Evolutionary conservation across 371 early-diverging fungal genomes (phyloP).

Genomic region (Nosema muscidifuracis): DNA sequence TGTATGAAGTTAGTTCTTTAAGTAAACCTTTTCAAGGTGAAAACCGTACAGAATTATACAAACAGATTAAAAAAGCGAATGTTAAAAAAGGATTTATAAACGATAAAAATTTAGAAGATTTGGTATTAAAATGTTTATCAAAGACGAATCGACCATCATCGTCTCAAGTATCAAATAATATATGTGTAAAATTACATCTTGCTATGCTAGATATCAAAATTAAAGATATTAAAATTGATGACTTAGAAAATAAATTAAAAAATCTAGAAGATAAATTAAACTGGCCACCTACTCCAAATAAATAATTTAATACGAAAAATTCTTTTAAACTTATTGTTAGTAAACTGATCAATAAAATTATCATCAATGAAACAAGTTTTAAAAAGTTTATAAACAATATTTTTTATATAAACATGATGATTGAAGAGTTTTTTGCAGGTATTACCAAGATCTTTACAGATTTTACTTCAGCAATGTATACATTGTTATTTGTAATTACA

Average conservation of each 20-base stretch:
- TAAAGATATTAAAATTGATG: conserved; percentile 29
- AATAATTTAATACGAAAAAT: background rate
- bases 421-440: background rate
- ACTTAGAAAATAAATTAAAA: conserved; percentile 45
- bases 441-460: background rate
- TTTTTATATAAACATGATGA: background rate
- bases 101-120: conserved; percentile 14
- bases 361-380: background rate
- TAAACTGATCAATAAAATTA: background rate
- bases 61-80: conserved; percentile 22
- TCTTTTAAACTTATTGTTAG: no score
- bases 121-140: conserved; percentile 39
- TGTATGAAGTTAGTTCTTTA: conserved; percentile 69
- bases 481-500: background rate
- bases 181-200: conserved; percentile 30
- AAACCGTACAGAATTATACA: conserved; percentile 29
- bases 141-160: conserved; percentile 35
- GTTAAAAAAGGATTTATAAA: conserved; percentile 6
- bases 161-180: background rate
- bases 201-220: conserved; percentile 27
- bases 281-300: background rate
- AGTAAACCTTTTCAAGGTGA: conserved; percentile 52
- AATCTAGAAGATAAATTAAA: conserved; percentile 12
- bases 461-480: background rate
- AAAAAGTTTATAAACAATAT: background rate